Evolutionary conservation across 768 basidiomycete species (phyloP).

Genomic region (Leucogyrophana mollusca): DNA sequence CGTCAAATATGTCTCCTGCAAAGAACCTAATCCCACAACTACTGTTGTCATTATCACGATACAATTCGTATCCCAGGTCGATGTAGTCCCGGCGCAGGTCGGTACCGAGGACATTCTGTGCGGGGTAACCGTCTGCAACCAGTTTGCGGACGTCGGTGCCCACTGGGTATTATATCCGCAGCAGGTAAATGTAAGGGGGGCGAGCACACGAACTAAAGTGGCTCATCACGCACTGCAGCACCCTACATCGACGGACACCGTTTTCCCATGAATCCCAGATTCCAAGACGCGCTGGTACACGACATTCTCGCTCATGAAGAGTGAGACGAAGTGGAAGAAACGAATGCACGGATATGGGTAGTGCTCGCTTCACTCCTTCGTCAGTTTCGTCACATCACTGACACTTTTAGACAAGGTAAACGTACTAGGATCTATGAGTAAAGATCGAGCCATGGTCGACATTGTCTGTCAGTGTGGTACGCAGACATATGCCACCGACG

Average conservation of each 20-base stretch:
- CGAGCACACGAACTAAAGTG: not conserved
- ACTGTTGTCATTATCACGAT: conserved; percentile 13
- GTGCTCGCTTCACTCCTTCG: conserved; percentile 12
- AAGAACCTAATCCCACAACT: conserved; percentile 27
- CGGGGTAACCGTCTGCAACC: conserved; percentile 30
- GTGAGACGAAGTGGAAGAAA: conserved; percentile 27
- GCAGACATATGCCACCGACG: too few relatives aligned
- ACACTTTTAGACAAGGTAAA: too few relatives aligned
- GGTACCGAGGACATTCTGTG: conserved; percentile 22
- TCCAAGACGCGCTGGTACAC: conserved; percentile 25
- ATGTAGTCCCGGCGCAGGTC: conserved; percentile 30
- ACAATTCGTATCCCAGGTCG: conserved; percentile 27
- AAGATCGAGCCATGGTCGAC: too few relatives aligned
- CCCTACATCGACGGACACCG: conserved; percentile 30
- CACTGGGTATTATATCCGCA: conserved; percentile 16
- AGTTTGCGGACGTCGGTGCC: conserved; percentile 33
- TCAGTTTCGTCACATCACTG: too few relatives aligned
- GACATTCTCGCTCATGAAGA: conserved; percentile 25
- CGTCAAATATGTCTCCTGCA: conserved; percentile 27
- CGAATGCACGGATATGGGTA: conserved; percentile 33
- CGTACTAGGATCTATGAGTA: too few relatives aligned
- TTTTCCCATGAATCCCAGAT: conserved; percentile 15
- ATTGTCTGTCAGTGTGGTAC: too few relatives aligned
- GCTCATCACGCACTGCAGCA: conserved; percentile 30
- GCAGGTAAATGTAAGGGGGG: not conserved